These are phyloP conservation scores for Caloboletus inedulis DNA, from an alignment of 1,284 basidiomycete species.

Conservation along the genomic window DNA sequence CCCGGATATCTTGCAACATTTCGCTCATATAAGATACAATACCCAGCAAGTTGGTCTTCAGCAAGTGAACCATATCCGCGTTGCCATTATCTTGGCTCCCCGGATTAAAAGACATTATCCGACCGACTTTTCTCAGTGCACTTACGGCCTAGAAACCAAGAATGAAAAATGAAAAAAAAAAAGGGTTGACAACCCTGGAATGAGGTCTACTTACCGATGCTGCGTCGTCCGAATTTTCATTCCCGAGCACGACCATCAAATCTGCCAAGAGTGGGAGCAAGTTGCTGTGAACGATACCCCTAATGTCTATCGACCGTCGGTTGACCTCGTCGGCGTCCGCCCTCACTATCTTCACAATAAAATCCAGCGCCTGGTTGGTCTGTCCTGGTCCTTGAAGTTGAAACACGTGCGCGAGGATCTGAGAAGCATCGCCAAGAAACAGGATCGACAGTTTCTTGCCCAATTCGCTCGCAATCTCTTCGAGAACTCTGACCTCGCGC, in stretches of 20 bases:
- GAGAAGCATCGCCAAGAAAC: conserved; percentile 58
- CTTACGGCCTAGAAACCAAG: conserved; percentile 46
- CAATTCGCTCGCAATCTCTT: conserved; percentile 44
- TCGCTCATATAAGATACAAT: conserved; percentile 81
- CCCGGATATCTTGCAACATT: conserved; percentile 76
- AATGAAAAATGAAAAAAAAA: background rate
- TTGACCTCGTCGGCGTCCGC: conserved; percentile 29
- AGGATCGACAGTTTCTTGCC: conserved; percentile 49
- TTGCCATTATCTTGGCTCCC: conserved; percentile 25
- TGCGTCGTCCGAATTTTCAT: conserved; percentile 49
- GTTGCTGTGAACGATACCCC: conserved; percentile 60
- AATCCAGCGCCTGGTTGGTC: conserved; percentile 57
- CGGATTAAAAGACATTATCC: conserved; percentile 30
- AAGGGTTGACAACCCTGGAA: conserved; percentile 1
- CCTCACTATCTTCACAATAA: conserved; percentile 48
- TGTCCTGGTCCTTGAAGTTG: conserved; percentile 52
- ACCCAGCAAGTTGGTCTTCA: conserved; percentile 77
- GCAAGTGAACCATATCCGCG: conserved; percentile 52
- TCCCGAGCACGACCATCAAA: conserved; percentile 74
- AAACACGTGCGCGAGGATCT: conserved; percentile 74
- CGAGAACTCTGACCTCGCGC: conserved; percentile 52
- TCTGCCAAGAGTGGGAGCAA: conserved; percentile 68
- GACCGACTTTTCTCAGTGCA: conserved; percentile 62
- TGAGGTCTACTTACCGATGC: conserved; percentile 39
- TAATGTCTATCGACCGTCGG: conserved; percentile 42